phyloP scores from a whole-genome alignment of 495 filamentous ascomycete species.

The Aspergillus steynii region DNA sequence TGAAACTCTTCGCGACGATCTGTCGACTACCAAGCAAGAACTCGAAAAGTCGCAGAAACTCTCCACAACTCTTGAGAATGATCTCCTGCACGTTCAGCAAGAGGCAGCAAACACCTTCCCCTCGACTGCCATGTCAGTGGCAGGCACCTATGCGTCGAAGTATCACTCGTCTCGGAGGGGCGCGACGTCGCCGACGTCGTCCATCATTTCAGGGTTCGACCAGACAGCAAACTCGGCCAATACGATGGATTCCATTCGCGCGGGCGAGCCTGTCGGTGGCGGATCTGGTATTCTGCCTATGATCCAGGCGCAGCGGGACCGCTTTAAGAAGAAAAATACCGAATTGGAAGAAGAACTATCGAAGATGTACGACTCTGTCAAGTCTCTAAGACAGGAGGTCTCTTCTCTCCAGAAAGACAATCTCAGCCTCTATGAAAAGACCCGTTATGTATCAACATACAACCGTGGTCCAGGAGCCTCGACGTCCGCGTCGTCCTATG shows the following conservation, averaged over 20 bases:
- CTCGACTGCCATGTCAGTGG: conserved; percentile 83
- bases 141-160: conserved; percentile 85
- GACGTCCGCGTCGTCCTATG: conserved; percentile 72
- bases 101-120: conserved; percentile 81
- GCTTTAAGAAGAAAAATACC: conserved; percentile 93
- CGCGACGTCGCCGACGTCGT: conserved; percentile 85
- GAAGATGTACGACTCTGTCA: conserved; percentile 76
- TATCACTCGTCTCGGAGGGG: conserved; percentile 74
- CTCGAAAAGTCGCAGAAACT: conserved; percentile 82
- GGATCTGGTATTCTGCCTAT: conserved; percentile 94
- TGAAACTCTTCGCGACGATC: conserved; percentile 75
- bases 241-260: conserved; percentile 58
- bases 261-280: conserved; percentile 73
- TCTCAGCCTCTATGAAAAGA: conserved; percentile 95
- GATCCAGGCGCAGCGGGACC: conserved; percentile 96
- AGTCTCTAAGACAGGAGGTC: conserved; percentile 86
- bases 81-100: conserved; percentile 82
- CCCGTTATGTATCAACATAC: conserved; percentile 92
- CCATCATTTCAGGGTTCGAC: conserved; percentile 95
- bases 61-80: conserved; percentile 87
- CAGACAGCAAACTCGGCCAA: conserved; percentile 46
- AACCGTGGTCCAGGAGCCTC: conserved; percentile 63
- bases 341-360: conserved; percentile 91
- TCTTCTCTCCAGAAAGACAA: conserved; percentile 95
- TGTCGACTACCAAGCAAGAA: conserved; percentile 80